Percentiles rank a stretch among this genome's conserved stretches.
phyloP scores from a whole-genome alignment of 202 grass and related monocot genomes.

The Schoenoplectus triqueter region DNA sequence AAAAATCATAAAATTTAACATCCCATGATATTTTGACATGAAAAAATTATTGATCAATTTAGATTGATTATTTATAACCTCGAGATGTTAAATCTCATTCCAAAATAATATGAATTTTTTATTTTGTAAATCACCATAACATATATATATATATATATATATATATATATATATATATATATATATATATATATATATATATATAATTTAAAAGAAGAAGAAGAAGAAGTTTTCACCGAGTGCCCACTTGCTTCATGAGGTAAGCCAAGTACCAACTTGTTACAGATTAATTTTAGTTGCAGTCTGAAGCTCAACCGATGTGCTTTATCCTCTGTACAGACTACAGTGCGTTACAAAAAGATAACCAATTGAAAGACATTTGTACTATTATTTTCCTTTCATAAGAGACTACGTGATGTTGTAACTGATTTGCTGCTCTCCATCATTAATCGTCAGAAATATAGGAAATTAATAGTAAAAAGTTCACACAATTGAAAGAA shows the following conservation, averaged over 20 bases:
- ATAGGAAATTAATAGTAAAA: not conserved
- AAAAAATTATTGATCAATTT: too few relatives aligned
- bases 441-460: not conserved
- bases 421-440: slow-evolving; percentile 9
- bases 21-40: too few relatives aligned
- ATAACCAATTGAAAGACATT: slow-evolving; percentile 13
- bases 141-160: too few relatives aligned
- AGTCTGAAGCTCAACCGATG: not conserved
- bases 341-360: not conserved
- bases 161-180: too few relatives aligned
- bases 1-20: too few relatives aligned
- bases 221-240: not conserved
- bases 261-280: not conserved
- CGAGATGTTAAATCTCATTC: too few relatives aligned
- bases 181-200: too few relatives aligned
- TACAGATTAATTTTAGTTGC: not conserved
- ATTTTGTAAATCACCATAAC: too few relatives aligned
- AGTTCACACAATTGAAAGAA: not conserved
- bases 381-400: not conserved
- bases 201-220: not conserved
- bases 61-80: too few relatives aligned
- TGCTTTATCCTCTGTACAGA: slow-evolving; percentile 24
- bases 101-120: too few relatives aligned
- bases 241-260: not conserved
- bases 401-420: not conserved